Evolutionary conservation across 2,329 filamentous ascomycete genomes (phyloP).

Genomic region (Grosmannia clavigera): DNA sequence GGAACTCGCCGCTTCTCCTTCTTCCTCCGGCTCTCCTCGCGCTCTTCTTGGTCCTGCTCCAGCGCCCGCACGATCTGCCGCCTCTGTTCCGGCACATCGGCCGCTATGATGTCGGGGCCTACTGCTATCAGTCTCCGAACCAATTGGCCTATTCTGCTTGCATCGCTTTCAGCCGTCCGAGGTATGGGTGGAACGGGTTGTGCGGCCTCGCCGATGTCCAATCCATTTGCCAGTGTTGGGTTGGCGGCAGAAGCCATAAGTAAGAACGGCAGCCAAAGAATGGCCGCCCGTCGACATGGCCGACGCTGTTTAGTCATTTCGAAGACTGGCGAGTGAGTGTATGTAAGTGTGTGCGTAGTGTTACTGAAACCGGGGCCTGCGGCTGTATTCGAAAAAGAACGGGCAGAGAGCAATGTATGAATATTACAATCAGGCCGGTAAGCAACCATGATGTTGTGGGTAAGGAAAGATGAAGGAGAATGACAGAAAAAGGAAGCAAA

Average conservation of each 20-base stretch:
- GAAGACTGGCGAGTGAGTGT: not conserved
- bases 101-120: slow-evolving; percentile 7
- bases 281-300: slow-evolving; percentile 2
- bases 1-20: not conserved
- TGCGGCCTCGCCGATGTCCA: not conserved
- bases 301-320: slow-evolving; percentile 2
- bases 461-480: not conserved
- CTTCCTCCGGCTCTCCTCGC: not conserved
- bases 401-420: not conserved
- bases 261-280: slow-evolving; percentile 15
- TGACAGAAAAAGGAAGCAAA: not conserved
- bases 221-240: slow-evolving; percentile 12
- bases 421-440: not conserved
- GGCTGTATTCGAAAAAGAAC: not conserved
- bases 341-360: not conserved
- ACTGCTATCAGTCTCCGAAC: not conserved
- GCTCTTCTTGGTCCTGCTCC: slow-evolving; percentile 1
- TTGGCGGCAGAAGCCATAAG: slow-evolving; percentile 3
- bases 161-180: not conserved
- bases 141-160: not conserved
- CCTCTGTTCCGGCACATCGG: slow-evolving; percentile 2
- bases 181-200: not conserved
- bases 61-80: slow-evolving; percentile 4
- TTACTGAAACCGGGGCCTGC: not conserved
- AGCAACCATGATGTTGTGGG: not conserved